Conservation (phyloP, 352 stramenopile genomes). For the Aphanomyces astaci region DNA sequence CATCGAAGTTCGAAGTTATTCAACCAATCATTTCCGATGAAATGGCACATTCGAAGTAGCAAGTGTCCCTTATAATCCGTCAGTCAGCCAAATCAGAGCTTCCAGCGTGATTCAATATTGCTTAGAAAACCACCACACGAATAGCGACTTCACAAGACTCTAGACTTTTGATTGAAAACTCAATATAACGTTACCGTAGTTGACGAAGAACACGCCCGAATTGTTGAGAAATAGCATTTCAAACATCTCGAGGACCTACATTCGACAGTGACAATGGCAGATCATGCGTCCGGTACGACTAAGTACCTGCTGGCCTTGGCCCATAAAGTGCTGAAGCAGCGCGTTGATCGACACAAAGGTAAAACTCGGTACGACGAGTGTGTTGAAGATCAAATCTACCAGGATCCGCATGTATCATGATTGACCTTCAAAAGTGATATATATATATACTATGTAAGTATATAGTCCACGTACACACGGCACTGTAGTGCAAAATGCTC, state of each 20-base stretch:
- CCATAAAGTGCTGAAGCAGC: constrained; percentile 65
- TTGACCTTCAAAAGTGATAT: too few relatives aligned
- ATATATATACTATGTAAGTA: too few relatives aligned
- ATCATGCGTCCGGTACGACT: not conserved
- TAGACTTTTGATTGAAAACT: too few relatives aligned
- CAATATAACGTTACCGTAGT: constrained; percentile 36
- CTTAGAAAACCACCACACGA: too few relatives aligned
- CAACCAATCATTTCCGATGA: too few relatives aligned
- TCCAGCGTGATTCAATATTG: too few relatives aligned
- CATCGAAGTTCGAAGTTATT: too few relatives aligned
- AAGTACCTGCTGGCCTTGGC: constrained; percentile 31
- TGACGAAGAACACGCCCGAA: constrained; percentile 83
- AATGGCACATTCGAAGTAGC: too few relatives aligned
- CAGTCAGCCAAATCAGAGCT: too few relatives aligned
- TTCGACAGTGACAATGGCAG: constrained; percentile 19
- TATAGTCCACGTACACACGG: constrained; percentile 25
- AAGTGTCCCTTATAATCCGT: too few relatives aligned
- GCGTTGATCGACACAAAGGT: constrained; percentile 83
- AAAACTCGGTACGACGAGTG: constrained; percentile 76
- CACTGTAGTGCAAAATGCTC: constrained; percentile 67
- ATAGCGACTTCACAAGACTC: too few relatives aligned
- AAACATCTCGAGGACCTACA: constrained; percentile 67
- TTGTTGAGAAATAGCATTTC: constrained; percentile 82
- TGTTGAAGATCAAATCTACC: constrained; percentile 77
- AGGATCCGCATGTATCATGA: not conserved